Evolutionary conservation across 2,329 filamentous ascomycete species (phyloP).

Genomic region (Alternaria dauci): DNA sequence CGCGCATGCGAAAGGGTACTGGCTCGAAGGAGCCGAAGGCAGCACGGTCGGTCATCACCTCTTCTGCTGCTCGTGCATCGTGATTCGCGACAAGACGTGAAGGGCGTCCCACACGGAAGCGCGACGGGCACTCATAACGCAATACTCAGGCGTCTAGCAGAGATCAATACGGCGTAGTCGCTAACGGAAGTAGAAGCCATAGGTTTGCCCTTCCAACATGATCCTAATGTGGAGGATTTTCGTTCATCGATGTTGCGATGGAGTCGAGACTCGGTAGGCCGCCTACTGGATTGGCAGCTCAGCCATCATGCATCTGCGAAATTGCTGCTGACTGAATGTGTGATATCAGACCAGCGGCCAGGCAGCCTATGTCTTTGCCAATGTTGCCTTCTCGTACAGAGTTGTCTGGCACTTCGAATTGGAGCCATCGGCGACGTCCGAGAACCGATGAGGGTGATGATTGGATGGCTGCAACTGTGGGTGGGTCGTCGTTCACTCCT

Average conservation of each 20-base stretch:
- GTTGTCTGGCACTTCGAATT: neutral
- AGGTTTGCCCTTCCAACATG: conserved; percentile 4
- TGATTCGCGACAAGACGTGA: conserved; percentile 28
- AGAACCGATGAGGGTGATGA: neutral
- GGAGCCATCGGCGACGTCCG: neutral
- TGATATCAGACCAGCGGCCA: neutral
- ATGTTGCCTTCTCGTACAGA: conserved; percentile 2
- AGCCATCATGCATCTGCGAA: conserved; percentile 5
- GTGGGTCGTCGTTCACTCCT: neutral
- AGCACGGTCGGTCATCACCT: conserved; percentile 10
- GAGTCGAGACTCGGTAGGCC: conserved; percentile 7
- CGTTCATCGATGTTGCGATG: conserved; percentile 5
- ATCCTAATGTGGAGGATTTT: conserved; percentile 3
- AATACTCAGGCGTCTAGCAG: conserved; percentile 7
- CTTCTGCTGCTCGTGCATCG: conserved; percentile 13
- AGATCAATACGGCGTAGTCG: conserved; percentile 11
- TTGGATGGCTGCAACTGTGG: conserved; percentile 4
- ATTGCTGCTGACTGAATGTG: conserved; percentile 7
- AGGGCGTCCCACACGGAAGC: conserved; percentile 17
- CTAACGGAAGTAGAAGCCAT: conserved; percentile 6
- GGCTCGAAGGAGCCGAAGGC: conserved; percentile 27
- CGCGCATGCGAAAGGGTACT: conserved; percentile 29
- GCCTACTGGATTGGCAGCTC: conserved; percentile 7
- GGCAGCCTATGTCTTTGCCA: neutral
- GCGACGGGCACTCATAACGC: conserved; percentile 4